These are phyloP conservation scores for Verticillium nubilum DNA, from an alignment of 2,329 filamentous ascomycete species.

Conservation along the genomic window DNA sequence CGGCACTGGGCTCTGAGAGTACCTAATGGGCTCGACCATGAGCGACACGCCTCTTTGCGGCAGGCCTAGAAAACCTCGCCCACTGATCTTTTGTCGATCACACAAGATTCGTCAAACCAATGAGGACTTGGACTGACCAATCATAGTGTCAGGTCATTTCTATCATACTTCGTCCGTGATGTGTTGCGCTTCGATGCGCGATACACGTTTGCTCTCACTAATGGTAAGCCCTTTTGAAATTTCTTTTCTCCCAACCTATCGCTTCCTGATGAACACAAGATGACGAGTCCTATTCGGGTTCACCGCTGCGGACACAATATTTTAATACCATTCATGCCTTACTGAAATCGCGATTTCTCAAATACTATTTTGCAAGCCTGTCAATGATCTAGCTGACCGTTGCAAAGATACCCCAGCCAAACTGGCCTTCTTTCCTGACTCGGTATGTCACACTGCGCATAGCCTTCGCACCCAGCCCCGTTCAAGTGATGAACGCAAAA, in stretches of 20 bases:
- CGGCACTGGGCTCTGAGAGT: constrained; percentile 94
- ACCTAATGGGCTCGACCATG: constrained; percentile 46
- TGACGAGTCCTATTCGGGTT: constrained; percentile 61
- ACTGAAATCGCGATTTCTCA: constrained; percentile 28
- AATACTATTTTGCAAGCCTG: not conserved
- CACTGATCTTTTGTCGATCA: constrained; percentile 59
- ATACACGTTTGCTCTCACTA: not conserved
- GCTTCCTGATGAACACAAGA: constrained; percentile 45
- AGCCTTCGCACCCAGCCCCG: constrained; percentile 5
- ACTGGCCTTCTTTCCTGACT: not conserved
- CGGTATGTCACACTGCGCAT: not conserved
- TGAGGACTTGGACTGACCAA: not conserved
- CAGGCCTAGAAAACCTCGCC: constrained; percentile 99
- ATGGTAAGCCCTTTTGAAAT: constrained; percentile 9
- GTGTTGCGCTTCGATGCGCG: not conserved
- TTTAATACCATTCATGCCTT: constrained; percentile 55
- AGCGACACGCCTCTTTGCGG: constrained; percentile 89
- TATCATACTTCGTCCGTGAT: not conserved
- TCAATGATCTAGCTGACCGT: constrained; percentile 8
- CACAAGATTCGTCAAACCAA: not conserved
- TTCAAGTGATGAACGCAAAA: constrained; percentile 15
- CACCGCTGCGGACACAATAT: constrained; percentile 53
- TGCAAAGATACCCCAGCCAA: constrained; percentile 11
- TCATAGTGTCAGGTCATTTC: not conserved
- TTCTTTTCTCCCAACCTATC: constrained; percentile 7